These are phyloP conservation scores for Moesziomyces parantarcticus DNA, from an alignment of 1,284 basidiomycete species.

Conservation along the genomic window DNA sequence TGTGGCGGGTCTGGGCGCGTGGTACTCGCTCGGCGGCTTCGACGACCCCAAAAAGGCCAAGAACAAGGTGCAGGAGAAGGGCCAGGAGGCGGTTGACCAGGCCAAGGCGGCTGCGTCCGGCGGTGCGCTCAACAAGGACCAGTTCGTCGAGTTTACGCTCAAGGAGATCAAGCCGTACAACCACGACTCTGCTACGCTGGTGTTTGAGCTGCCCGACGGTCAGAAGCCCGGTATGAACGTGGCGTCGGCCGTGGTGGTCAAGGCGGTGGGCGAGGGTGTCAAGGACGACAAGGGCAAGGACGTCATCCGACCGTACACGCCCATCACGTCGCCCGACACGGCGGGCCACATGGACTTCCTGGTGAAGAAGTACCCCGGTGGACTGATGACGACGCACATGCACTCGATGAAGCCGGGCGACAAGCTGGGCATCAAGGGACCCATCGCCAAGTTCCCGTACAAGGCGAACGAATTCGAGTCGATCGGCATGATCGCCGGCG, in stretches of 20 bases:
- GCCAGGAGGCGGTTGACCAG: slow-evolving; percentile 37
- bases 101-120: slow-evolving; percentile 28
- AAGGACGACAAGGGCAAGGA: slow-evolving; percentile 85
- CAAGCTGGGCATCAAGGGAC: slow-evolving; percentile 83
- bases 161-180: slow-evolving; percentile 89
- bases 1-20: slow-evolving; percentile 63
- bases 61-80: slow-evolving; percentile 50
- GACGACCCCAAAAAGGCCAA: slow-evolving; percentile 51
- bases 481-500: slow-evolving; percentile 90
- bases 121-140: slow-evolving; percentile 70
- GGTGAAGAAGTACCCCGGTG: slow-evolving; percentile 75
- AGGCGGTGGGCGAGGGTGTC: slow-evolving; percentile 70
- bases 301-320: slow-evolving; percentile 76
- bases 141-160: slow-evolving; percentile 82
- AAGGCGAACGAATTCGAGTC: slow-evolving; percentile 71
- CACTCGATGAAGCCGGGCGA: slow-evolving; percentile 79
- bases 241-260: slow-evolving; percentile 72
- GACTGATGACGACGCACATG: slow-evolving; percentile 69
- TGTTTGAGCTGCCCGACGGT: slow-evolving; percentile 85
- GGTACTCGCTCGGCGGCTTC: slow-evolving; percentile 61
- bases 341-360: slow-evolving; percentile 73
- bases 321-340: slow-evolving; percentile 59
- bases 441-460: slow-evolving; percentile 65
- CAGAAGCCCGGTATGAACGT: slow-evolving; percentile 82
- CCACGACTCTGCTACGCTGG: slow-evolving; percentile 87